These are phyloP conservation scores for Cochlearia excelsa DNA, from an alignment of 345 rosid species.

Conservation along the genomic window DNA sequence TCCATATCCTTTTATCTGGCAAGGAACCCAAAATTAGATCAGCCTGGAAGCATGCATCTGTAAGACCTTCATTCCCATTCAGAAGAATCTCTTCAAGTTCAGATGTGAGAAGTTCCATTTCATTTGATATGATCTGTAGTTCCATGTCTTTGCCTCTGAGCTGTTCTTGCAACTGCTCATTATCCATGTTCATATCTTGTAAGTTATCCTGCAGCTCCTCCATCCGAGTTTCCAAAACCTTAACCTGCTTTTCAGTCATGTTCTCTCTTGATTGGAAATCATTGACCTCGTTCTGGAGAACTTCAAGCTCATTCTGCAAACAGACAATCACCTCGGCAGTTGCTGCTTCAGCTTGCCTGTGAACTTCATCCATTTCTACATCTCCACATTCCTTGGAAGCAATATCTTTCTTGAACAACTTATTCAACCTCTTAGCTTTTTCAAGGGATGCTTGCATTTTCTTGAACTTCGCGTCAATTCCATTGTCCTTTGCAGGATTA, in stretches of 20 bases:
- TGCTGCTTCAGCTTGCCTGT: slow-evolving; percentile 83
- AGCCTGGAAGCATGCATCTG: slow-evolving; percentile 66
- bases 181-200: slow-evolving; percentile 47
- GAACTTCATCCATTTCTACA: slow-evolving; percentile 65
- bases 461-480: slow-evolving; percentile 53
- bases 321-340: slow-evolving; percentile 90
- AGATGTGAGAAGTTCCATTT: slow-evolving; percentile 68
- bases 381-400: slow-evolving; percentile 64
- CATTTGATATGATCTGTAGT: slow-evolving; percentile 51
- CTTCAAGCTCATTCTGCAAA: slow-evolving; percentile 83
- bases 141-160: slow-evolving; percentile 62
- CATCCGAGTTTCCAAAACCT: slow-evolving; percentile 49
- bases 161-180: slow-evolving; percentile 46
- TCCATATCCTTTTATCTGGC: slow-evolving; percentile 78
- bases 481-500: slow-evolving; percentile 40
- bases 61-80: slow-evolving; percentile 62
- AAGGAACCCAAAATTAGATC: slow-evolving; percentile 59
- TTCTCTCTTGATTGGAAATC: slow-evolving; percentile 66
- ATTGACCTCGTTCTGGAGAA: slow-evolving; percentile 74
- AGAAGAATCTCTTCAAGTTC: slow-evolving; percentile 73
- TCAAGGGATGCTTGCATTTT: slow-evolving; percentile 90
- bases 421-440: slow-evolving; percentile 71
- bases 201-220: slow-evolving; percentile 51
- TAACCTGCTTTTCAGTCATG: slow-evolving; percentile 42
- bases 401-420: slow-evolving; percentile 59